These are phyloP conservation scores for Eimeria praecox DNA, from an alignment of 169 alveolate genomes.

Conservation along the genomic window DNA sequence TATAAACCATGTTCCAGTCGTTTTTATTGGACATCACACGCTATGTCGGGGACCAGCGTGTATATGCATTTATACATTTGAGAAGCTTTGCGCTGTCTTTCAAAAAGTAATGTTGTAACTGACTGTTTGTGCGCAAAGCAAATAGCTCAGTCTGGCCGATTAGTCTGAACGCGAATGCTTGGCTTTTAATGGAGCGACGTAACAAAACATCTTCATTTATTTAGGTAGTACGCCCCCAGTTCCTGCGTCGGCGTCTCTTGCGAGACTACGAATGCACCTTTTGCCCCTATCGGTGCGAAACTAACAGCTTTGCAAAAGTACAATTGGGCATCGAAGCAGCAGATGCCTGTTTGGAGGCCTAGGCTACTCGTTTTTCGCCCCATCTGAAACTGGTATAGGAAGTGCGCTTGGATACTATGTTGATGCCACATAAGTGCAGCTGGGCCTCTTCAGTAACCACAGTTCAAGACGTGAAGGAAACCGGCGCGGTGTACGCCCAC, in stretches of 20 bases:
- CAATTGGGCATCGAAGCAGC: background rate
- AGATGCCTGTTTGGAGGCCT: background rate
- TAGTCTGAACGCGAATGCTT: background rate
- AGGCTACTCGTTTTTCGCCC: background rate
- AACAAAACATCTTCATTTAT: background rate
- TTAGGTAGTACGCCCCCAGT: background rate
- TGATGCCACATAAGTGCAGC: background rate
- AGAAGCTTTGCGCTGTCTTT: background rate
- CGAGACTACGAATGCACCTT: background rate
- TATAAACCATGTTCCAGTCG: background rate
- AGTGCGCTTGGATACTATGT: background rate
- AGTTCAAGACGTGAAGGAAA: background rate
- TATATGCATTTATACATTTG: background rate
- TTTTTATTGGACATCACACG: background rate
- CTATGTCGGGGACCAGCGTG: background rate
- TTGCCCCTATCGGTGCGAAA: background rate
- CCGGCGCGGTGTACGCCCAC: background rate
- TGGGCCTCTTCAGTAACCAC: background rate
- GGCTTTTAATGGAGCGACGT: background rate
- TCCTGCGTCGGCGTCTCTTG: background rate
- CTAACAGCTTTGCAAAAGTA: background rate
- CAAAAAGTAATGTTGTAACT: background rate
- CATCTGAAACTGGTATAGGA: background rate
- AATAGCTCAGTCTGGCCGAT: no score
- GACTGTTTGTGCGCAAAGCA: background rate